Evolutionary conservation across 116 monocot genomes (phyloP).

Genomic region (Dioscorea cayenensis): DNA sequence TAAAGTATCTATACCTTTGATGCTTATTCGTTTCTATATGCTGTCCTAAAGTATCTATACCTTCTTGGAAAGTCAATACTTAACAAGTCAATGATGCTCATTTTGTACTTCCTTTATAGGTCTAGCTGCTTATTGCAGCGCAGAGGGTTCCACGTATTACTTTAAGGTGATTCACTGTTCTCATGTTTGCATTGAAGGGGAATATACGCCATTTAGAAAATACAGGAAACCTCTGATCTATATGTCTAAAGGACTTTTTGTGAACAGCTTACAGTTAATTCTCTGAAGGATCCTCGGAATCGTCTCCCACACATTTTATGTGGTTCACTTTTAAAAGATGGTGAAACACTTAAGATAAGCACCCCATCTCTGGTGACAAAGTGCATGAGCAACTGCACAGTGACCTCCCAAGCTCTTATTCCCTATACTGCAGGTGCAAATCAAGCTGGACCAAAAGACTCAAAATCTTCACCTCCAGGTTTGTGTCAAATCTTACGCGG

Average conservation of each 20-base stretch:
- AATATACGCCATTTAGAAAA: not conserved
- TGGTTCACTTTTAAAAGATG: slow-evolving; percentile 32
- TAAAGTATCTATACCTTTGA: no score
- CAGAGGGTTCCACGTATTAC: slow-evolving; percentile 33
- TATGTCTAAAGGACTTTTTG: not conserved
- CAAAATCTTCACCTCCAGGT: not conserved
- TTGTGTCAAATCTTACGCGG: not conserved
- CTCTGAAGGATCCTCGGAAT: slow-evolving; percentile 40
- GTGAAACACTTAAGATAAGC: slow-evolving; percentile 26
- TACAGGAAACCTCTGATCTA: not conserved
- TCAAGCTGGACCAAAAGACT: slow-evolving; percentile 3
- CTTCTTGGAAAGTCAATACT: not conserved
- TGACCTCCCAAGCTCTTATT: no score
- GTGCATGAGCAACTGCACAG: not conserved
- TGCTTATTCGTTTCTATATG: not conserved
- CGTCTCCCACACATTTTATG: slow-evolving; percentile 55
- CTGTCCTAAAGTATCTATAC: not conserved
- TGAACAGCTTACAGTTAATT: slow-evolving; percentile 45
- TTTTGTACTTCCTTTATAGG: slow-evolving; percentile 22
- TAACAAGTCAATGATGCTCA: no score
- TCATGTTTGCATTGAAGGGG: not conserved
- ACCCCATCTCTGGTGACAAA: slow-evolving; percentile 17
- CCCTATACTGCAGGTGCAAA: slow-evolving; percentile 4
- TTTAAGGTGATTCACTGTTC: slow-evolving; percentile 33
- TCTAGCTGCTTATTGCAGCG: slow-evolving; percentile 53